phyloP scores from a whole-genome alignment of 352 stramenopile species.

The Pythium myriotylum region DNA sequence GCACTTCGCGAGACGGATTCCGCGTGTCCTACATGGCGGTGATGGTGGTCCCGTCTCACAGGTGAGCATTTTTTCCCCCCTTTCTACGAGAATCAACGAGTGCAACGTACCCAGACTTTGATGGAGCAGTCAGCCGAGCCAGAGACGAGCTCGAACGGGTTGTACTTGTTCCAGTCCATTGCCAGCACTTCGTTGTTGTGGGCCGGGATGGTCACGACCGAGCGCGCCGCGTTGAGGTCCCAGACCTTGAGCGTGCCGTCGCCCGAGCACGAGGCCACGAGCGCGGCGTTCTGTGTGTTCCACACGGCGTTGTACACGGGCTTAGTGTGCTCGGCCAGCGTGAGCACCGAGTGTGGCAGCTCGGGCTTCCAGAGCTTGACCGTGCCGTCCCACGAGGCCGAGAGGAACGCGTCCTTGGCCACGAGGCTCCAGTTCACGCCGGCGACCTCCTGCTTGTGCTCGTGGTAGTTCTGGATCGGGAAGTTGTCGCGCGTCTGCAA shows the following conservation, averaged over 20 bases:
- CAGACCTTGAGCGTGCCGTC: conserved; percentile 81
- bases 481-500: conserved; percentile 87
- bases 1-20: conserved; percentile 66
- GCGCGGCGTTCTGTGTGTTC: conserved; percentile 73
- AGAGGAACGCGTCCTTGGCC: conserved; percentile 86
- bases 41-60: neutral
- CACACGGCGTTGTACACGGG: conserved; percentile 86
- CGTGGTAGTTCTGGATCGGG: conserved; percentile 86
- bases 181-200: conserved; percentile 85
- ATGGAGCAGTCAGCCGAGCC: conserved; percentile 84
- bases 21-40: conserved; percentile 62
- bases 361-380: conserved; percentile 89
- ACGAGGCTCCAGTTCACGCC: conserved; percentile 92
- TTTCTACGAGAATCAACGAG: too few species aligned
- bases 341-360: conserved; percentile 66
- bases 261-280: conserved; percentile 79
- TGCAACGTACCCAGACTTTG: conserved; percentile 75
- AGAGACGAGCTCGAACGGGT: conserved; percentile 85
- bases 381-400: conserved; percentile 84
- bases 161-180: conserved; percentile 94
- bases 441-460: conserved; percentile 86
- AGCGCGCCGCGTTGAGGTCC: conserved; percentile 64
- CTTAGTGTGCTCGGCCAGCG: conserved; percentile 75
- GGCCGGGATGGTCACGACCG: conserved; percentile 63
- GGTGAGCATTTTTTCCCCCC: too few species aligned